Evolutionary conservation across 2,329 filamentous ascomycete species (phyloP).

Genomic region (Coniella vitis): DNA sequence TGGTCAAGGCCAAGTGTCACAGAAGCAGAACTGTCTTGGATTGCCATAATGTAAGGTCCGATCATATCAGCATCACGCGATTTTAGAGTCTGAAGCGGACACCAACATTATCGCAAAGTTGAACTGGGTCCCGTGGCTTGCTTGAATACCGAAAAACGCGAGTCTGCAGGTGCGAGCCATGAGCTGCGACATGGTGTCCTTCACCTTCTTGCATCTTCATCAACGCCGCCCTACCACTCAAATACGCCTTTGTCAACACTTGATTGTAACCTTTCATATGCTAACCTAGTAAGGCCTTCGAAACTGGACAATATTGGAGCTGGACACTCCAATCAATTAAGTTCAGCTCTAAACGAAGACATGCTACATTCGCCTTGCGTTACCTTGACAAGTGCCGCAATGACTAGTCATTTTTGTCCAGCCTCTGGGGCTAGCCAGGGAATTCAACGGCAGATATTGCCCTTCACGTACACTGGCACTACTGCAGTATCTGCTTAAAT

Average conservation of each 20-base stretch:
- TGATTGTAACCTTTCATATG: conserved; percentile 8
- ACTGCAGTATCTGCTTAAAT: neutral
- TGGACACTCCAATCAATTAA: conserved; percentile 1
- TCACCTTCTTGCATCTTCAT: neutral
- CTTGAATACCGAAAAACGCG: too few relatives aligned
- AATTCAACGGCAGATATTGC: neutral
- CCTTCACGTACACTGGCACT: neutral
- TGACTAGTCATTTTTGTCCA: conserved; percentile 13
- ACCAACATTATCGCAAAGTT: too few relatives aligned
- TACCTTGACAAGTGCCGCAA: conserved; percentile 14
- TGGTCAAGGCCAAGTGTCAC: too few relatives aligned
- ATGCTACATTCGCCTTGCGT: conserved; percentile 12
- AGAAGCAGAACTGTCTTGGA: too few relatives aligned
- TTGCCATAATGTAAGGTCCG: too few relatives aligned
- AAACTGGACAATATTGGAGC: conserved; percentile 8
- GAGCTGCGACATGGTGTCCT: too few relatives aligned
- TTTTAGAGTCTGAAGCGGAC: too few relatives aligned
- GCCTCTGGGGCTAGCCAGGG: conserved; percentile 11
- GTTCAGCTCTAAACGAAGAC: neutral
- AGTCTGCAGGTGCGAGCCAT: too few relatives aligned
- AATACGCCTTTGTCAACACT: conserved; percentile 4
- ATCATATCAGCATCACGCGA: too few relatives aligned
- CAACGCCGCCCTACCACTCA: neutral
- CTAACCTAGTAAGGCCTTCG: conserved; percentile 7
- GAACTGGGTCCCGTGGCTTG: too few relatives aligned